Percentiles rank a stretch among this genome's conserved stretches.
These are phyloP conservation scores for Fusarium cyanostomum DNA, from an alignment of 2,329 filamentous ascomycete species.

Conservation along the genomic window DNA sequence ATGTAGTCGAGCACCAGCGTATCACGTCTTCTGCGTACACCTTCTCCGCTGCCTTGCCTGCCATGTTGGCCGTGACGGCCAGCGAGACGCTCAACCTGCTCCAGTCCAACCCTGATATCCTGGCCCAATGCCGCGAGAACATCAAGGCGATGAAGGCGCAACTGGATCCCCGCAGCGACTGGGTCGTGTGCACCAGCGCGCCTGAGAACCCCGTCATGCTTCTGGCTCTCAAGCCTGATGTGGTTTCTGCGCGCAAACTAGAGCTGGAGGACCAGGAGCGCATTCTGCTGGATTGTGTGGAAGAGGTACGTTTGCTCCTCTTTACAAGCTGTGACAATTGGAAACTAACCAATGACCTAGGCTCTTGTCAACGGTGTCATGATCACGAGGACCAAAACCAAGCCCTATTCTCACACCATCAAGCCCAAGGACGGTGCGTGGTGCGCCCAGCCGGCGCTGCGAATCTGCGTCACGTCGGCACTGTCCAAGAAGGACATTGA, in stretches of 20 bases:
- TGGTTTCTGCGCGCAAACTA: slow-evolving; percentile 75
- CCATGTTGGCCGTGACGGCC: slow-evolving; percentile 93
- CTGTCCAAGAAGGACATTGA: slow-evolving; percentile 95
- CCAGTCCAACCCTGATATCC: slow-evolving; percentile 85
- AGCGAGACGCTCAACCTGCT: slow-evolving; percentile 89
- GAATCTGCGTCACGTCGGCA: slow-evolving; percentile 89
- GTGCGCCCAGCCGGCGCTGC: slow-evolving; percentile 81
- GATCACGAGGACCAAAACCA: slow-evolving; percentile 84
- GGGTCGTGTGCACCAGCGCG: slow-evolving; percentile 83
- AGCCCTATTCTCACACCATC: slow-evolving; percentile 71
- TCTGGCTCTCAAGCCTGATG: slow-evolving; percentile 82
- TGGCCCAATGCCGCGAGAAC: slow-evolving; percentile 83
- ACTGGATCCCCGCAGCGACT: slow-evolving; percentile 92
- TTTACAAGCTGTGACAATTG: background rate
- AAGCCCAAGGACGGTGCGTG: slow-evolving; percentile 75
- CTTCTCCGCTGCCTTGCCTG: slow-evolving; percentile 92
- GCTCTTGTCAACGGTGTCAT: slow-evolving; percentile 87
- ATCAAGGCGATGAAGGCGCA: slow-evolving; percentile 86
- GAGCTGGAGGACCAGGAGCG: slow-evolving; percentile 81
- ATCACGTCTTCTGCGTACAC: slow-evolving; percentile 93
- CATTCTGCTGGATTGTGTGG: slow-evolving; percentile 89
- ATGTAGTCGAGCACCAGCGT: slow-evolving; percentile 95
- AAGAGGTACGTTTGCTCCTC: slow-evolving; percentile 75
- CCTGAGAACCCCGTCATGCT: slow-evolving; percentile 89
- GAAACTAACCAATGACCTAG: slow-evolving; percentile 55